These are phyloP conservation scores for Ophiostoma pallidulum DNA, from an alignment of 2,329 filamentous ascomycete species.

Conservation along the genomic window DNA sequence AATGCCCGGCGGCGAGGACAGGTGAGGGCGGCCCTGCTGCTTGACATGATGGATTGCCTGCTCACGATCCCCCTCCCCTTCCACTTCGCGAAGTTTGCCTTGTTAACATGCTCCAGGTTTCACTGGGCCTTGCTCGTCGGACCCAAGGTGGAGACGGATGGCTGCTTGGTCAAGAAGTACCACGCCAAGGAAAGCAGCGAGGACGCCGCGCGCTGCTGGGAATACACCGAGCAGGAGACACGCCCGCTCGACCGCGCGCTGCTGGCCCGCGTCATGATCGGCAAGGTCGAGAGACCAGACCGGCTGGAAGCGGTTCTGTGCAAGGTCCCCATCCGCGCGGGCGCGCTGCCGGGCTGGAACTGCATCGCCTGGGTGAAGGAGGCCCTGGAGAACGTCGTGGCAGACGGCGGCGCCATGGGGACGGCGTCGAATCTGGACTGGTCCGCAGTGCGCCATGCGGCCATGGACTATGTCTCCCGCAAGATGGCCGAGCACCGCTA, in stretches of 20 bases:
- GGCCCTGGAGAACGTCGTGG: neutral
- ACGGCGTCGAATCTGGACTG: conserved; percentile 3
- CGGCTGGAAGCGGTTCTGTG: conserved; percentile 3
- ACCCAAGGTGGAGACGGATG: conserved; percentile 3
- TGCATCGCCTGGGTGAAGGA: conserved; percentile 3
- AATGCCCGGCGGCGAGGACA: conserved; percentile 2
- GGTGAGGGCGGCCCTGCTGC: neutral
- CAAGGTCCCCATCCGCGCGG: neutral
- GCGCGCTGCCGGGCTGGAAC: neutral
- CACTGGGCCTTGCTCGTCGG: conserved; percentile 6
- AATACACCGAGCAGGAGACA: conserved; percentile 1
- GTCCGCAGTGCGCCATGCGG: neutral
- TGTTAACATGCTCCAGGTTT: neutral
- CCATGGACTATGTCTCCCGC: neutral
- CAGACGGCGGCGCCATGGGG: conserved; percentile 1
- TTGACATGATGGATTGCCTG: too few relatives aligned
- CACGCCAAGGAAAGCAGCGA: conserved; percentile 1
- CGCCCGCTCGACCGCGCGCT: neutral
- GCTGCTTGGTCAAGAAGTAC: conserved; percentile 1
- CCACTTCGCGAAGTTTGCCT: too few relatives aligned
- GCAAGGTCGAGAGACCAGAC: neutral
- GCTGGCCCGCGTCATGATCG: conserved; percentile 5
- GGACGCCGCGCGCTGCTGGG: neutral
- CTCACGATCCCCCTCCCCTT: too few relatives aligned
- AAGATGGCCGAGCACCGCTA: conserved; percentile 6